phyloP scores from a whole-genome alignment of 139 green algal genomes.

The Coccomyxa sp. region DNA sequence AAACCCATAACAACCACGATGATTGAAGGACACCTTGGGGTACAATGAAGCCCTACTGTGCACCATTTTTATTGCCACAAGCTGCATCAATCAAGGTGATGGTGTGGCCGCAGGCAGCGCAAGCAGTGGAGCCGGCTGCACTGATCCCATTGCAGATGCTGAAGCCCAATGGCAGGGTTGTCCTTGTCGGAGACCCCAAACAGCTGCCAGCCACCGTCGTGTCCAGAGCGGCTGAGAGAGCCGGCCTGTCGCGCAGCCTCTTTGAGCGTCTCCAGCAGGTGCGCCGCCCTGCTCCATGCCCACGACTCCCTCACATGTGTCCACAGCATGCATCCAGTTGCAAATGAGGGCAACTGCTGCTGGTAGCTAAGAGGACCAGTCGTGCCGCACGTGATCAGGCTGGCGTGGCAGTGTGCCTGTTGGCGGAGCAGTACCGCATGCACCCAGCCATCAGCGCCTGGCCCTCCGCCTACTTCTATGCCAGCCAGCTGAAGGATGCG shows the following conservation, averaged over 20 bases:
- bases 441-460: conserved; percentile 55
- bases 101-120: conserved; percentile 16
- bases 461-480: conserved; percentile 63
- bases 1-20: too few species aligned
- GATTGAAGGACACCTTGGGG: neutral
- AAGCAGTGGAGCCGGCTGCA: conserved; percentile 74
- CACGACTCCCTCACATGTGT: neutral
- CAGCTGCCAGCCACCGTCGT: conserved; percentile 80
- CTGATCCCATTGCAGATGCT: conserved; percentile 68
- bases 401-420: conserved; percentile 40
- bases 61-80: neutral
- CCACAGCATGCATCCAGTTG: neutral
- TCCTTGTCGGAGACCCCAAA: conserved; percentile 72
- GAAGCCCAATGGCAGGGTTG: conserved; percentile 13
- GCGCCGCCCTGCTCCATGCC: neutral
- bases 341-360: neutral
- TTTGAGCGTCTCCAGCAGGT: conserved; percentile 63
- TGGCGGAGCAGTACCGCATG: conserved; percentile 74
- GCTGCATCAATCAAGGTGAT: neutral
- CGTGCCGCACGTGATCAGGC: conserved; percentile 8
- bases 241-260: conserved; percentile 54
- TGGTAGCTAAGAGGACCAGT: too few species aligned
- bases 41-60: neutral
- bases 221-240: conserved; percentile 33
- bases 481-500: conserved; percentile 40